Base-by-base conservation (phyloP, 2,329 filamentous ascomycete species). In the Verticillium nubilum region DNA sequence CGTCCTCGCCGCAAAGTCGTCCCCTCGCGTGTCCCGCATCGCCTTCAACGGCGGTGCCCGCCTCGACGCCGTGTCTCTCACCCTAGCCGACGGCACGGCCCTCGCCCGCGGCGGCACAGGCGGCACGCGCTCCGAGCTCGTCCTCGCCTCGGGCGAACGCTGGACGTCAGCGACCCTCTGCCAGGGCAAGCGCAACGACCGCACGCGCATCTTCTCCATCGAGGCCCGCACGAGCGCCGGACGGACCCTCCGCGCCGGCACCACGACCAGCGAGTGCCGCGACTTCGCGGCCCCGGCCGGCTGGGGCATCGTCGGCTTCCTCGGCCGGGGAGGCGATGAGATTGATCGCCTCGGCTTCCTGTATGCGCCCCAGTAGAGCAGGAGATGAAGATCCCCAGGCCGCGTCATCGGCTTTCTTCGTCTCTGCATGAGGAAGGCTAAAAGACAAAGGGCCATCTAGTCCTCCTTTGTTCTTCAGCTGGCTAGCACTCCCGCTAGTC, bases 181-280 rank as follows among this genome's bases (percentile, higher is more conserved):
- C 70, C 74, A 78, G 63, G 83, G 76, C 15, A 66, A 79, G 66
- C 75, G 78, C 64, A 70, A 74, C 60, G 66, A 65, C 25, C 65
- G 73, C 15, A 82, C 79, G n/a, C 77, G 83, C 31, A 78, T 78
- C 65, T 85, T 87, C 67, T 86, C 80, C 67, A 77, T 84, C 61
- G 64, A 75, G 59, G 80, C 82, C n/a, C 79, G 74, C 1, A 85
- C 82, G 1, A 83, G 76, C 64, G 58, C 70, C 0, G 82, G 81
- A 1, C 74, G 76, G 25, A 79, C 71, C 0, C 62, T 85, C 5
- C 67, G 69, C 13, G 69, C 76, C 2, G 83, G 83, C 1, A 76
- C 69, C 0, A 65, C 70, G 28, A 85, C 81, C 0, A 67, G 63
- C 12, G 77, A 80, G 60, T 86, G 82, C 66, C 66, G 70, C 5